Base-by-base conservation (phyloP, 768 basidiomycete genomes). In the Grammothele lineata region DNA sequence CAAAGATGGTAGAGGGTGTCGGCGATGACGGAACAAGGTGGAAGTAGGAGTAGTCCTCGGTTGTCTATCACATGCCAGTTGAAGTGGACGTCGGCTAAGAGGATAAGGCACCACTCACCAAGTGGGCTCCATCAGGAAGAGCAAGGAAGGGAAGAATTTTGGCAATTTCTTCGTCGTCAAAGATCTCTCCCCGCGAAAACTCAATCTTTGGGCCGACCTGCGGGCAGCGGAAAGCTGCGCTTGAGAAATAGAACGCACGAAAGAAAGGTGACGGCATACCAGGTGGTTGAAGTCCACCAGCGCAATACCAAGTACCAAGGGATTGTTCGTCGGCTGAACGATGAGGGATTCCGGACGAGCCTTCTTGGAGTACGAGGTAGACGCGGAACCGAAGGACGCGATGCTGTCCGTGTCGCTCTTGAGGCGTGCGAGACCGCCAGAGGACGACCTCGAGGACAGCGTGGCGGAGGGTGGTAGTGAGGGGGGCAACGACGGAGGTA, bases 21-120 rank as follows among this genome's bases (percentile, higher is more conserved):
- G 77, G 77, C 9, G 81, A 76, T 11, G 80, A 48, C 3, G 87
- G 86, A 7, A 91, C 88, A 22, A 95, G 69, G 61, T 95, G 92
- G 61, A 99, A 99, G 65, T 97, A 98, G 0, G 90, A 91, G 62
- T 97, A 98, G 62, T 99, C 96, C 70, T 98, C 95, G 17, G 81
- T 70, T 54, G 82, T 85, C 88, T 92, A 57, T 6, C 35, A 36
- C 35, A 30, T 30, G 7, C 8, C 15, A 38, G 54, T 56, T 57
- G 40, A 17, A 17, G 37, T 39, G 40, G 33, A 34, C 23, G 21
- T 27, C 54, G 43, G 55, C 18, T 51, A 2, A 36, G 61, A 48
- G 33, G 37, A 36, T 40, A 51, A 15, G 33, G 21, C 26, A 38
- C 27, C 32, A 69, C 85, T 53, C 57, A 94, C 92, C 56, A 96